A percentile compares a stretch with the other conserved stretches of the same genome.
Evolutionary conservation across 2,329 filamentous ascomycete species (phyloP).

Genomic region (Gnomoniopsis smithogilvyi): DNA sequence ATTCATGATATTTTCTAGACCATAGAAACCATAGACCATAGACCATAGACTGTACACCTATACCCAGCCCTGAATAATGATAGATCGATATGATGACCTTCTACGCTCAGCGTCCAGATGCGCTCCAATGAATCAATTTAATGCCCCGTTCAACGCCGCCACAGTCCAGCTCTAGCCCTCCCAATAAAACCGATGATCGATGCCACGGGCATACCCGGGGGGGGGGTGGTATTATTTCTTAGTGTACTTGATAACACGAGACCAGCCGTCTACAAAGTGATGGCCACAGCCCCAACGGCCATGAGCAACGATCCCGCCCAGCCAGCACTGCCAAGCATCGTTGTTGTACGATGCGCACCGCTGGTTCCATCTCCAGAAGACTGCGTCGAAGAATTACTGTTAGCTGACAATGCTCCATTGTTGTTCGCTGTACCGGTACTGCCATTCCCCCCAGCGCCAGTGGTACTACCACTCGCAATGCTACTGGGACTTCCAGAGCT

Average conservation of each 20-base stretch:
- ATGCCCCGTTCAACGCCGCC: not conserved
- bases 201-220: not conserved
- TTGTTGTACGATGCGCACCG: not conserved
- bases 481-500: slow-evolving; percentile 3
- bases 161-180: not conserved
- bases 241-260: not conserved
- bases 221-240: not conserved
- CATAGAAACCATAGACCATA: not conserved
- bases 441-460: slow-evolving; percentile 1
- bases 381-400: not conserved
- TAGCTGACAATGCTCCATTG: not conserved
- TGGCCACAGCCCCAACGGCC: slow-evolving; percentile 1
- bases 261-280: not conserved
- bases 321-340: not conserved
- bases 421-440: not conserved
- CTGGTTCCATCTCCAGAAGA: not conserved
- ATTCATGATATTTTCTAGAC: too few species aligned
- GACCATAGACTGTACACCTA: not conserved
- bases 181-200: not conserved
- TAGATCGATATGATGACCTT: not conserved
- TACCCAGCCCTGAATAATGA: not conserved
- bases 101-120: not conserved
- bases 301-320: not conserved
- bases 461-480: not conserved
- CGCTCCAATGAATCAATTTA: not conserved